Evolutionary conservation across 768 basidiomycete genomes (phyloP), one percentile per base, ranked within the genome.

Genomic region (Rhizopogon rudus): DNA sequence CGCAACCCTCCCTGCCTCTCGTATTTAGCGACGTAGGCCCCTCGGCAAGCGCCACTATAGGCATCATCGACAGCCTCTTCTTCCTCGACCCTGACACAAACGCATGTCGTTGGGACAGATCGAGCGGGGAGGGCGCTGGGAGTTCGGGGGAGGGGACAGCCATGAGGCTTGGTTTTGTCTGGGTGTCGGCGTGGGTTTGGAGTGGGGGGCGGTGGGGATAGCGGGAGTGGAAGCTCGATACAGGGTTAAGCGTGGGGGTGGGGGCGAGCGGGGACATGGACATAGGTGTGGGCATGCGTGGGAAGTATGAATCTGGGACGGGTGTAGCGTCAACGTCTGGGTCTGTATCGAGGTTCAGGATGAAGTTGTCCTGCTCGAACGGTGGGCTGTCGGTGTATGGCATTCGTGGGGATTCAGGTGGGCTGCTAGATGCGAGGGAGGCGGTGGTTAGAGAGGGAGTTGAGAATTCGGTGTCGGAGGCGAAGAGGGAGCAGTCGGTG

Each of bases 401-500:
- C 2, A 40, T 8, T 3, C 45, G 39, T 10, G 57, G 57, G 12
- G 59, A 58, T 3, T 41, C 51, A 5, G 59, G 57, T 17, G 57
- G 59, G 17, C 58, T 59, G 14, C 49, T 58, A 6, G 54, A 53
- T 12, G 56, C 48, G 9, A 60, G 50, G 16, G 57, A 55, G 6
- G 59, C 57, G 16, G 56, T 53, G 13, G 59, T 55, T 14, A 60
- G 57, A 5, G 59, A 60, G 3, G 59, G 59, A 13, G 59, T 60
- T 37, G 59, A 60, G 10, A 35, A 39, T 22, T 59, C 56, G 0
- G 54, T 56, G 6, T 56, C 41, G n/a, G 58, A 52, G 7, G 54
- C 55, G 10, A 41, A 17, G 16, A 57, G 46, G 7, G 51, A 55
- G 8, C 55, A 55, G 40, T 59, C 58, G 5, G 51, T 44, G 31